These are phyloP conservation scores for Martiniozyma abietophila DNA, from an alignment of 805 yeast species.

Conservation along the genomic window DNA sequence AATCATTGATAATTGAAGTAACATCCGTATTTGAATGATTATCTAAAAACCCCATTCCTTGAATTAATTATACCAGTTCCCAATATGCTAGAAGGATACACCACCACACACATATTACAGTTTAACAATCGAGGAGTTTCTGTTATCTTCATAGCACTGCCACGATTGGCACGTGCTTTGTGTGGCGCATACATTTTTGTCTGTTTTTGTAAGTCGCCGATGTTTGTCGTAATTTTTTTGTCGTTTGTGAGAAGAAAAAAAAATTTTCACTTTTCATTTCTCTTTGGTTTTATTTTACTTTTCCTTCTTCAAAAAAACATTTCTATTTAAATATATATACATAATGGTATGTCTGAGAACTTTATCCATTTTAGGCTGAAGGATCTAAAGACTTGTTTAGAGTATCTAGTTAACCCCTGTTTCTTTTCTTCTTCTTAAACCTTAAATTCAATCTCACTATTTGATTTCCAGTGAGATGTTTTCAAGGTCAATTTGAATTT, in stretches of 20 bases:
- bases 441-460: conserved; percentile 2
- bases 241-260: background rate
- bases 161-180: too few relatives aligned
- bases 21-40: conserved; percentile 65
- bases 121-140: too few relatives aligned
- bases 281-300: background rate
- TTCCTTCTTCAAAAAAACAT: background rate
- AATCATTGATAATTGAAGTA: conserved; percentile 51
- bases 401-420: conserved; percentile 10
- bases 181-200: background rate
- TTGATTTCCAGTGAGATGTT: background rate
- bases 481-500: background rate
- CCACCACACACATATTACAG: too few relatives aligned
- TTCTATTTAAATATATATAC: conserved; percentile 1
- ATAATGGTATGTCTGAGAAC: conserved; percentile 20
- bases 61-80: background rate
- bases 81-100: background rate
- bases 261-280: conserved; percentile 1
- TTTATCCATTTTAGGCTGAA: conserved; percentile 17
- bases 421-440: conserved; percentile 1
- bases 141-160: too few relatives aligned
- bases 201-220: too few relatives aligned
- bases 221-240: too few relatives aligned
- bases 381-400: conserved; percentile 25
- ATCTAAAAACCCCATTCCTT: conserved; percentile 41